Evolutionary conservation across 1,284 basidiomycete species (phyloP).

Genomic region (Cutaneotrichosporon sp.): DNA sequence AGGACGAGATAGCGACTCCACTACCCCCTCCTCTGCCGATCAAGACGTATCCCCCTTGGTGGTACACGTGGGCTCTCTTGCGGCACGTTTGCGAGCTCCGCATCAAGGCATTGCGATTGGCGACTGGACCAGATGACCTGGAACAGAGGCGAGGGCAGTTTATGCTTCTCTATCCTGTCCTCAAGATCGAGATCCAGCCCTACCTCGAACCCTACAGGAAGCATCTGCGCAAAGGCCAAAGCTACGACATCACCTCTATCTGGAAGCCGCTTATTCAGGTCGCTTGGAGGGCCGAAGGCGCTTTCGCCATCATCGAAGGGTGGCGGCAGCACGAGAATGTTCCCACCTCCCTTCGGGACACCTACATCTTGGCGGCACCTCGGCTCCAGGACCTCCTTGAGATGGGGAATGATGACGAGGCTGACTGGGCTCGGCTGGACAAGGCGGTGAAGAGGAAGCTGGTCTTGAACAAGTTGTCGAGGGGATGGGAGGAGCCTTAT

Average conservation of each 20-base stretch:
- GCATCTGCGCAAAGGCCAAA: background rate
- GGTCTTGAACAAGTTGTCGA: background rate
- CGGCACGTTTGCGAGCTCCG: background rate
- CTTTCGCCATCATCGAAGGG: background rate
- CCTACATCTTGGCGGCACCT: background rate
- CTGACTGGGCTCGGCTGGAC: background rate
- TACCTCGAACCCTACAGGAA: background rate
- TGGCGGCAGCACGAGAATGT: background rate
- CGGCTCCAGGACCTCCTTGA: background rate
- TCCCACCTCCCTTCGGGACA: background rate
- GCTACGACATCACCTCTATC: background rate
- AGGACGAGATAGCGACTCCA: background rate
- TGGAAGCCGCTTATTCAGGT: background rate
- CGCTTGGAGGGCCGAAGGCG: background rate
- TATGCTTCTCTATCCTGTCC: background rate
- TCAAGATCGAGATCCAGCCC: background rate
- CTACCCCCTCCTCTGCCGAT: background rate
- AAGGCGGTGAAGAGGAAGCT: background rate
- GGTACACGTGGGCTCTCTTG: background rate
- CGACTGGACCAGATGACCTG: background rate
- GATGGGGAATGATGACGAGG: background rate
- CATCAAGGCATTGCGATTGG: background rate
- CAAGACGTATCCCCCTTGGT: background rate
- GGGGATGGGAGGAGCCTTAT: background rate
- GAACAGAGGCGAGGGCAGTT: background rate